Evolutionary conservation across 1,284 basidiomycete species (phyloP).

Genomic region (Peniophora sp.): DNA sequence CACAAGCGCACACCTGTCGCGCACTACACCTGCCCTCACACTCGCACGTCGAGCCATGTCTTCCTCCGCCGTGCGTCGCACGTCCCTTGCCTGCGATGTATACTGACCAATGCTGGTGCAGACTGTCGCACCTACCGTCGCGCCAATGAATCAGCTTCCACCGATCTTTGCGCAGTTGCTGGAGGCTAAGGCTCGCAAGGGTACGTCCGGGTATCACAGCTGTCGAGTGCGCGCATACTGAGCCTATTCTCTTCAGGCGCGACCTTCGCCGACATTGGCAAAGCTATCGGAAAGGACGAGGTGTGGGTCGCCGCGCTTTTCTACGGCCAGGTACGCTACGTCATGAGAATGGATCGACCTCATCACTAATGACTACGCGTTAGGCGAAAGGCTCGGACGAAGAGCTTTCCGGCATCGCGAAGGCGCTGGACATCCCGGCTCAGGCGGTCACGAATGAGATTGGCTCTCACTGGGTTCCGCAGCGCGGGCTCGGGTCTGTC

Average conservation of each 20-base stretch:
- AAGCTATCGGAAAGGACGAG: slow-evolving; percentile 70
- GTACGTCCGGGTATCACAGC: slow-evolving; percentile 26
- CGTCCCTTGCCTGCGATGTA: too few species aligned
- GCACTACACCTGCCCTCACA: background rate
- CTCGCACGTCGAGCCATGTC: background rate
- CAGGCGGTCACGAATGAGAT: slow-evolving; percentile 37
- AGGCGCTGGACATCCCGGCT: slow-evolving; percentile 40
- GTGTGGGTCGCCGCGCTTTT: slow-evolving; percentile 86
- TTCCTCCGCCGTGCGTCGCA: too few species aligned
- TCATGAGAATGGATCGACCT: background rate
- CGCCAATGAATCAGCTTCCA: slow-evolving; percentile 46
- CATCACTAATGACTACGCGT: background rate
- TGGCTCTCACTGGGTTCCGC: slow-evolving; percentile 66
- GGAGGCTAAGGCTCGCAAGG: slow-evolving; percentile 63
- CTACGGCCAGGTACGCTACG: slow-evolving; percentile 64
- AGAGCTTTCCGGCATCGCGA: slow-evolving; percentile 48
- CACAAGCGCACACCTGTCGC: too few species aligned
- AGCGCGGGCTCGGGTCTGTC: slow-evolving; percentile 58
- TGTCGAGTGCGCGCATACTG: background rate
- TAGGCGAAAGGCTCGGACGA: slow-evolving; percentile 64
- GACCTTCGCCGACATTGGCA: slow-evolving; percentile 68
- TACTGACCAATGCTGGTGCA: too few species aligned
- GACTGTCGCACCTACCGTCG: slow-evolving; percentile 24
- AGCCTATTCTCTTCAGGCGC: slow-evolving; percentile 34
- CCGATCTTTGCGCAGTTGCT: slow-evolving; percentile 45